Conservation (phyloP, 805 yeast species). For the Saccharomyces jurei region DNA sequence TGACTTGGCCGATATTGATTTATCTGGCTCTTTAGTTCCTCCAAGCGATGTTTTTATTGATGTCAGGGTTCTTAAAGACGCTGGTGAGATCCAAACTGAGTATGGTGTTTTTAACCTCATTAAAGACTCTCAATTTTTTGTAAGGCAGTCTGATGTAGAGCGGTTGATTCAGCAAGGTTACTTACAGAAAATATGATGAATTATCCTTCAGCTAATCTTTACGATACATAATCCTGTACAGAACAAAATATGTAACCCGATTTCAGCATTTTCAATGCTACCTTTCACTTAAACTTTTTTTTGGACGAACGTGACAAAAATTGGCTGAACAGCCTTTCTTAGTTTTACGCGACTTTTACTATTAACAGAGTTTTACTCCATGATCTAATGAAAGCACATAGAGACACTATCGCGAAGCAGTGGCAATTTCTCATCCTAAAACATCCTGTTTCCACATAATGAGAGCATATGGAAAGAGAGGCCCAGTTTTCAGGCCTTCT, state of each 20-base stretch:
- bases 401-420: background rate
- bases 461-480: background rate
- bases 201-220: background rate
- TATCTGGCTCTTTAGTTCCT: slow-evolving; percentile 83
- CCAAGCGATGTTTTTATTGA: slow-evolving; percentile 89
- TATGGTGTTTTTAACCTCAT: slow-evolving; percentile 91
- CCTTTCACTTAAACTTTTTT: background rate
- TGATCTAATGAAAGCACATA: background rate
- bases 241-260: background rate
- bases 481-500: background rate
- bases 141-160: slow-evolving; percentile 89
- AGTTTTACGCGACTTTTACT: background rate
- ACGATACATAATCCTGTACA: background rate
- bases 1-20: slow-evolving; percentile 70
- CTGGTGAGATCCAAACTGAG: slow-evolving; percentile 95
- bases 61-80: slow-evolving; percentile 86
- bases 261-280: background rate
- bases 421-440: background rate
- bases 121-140: slow-evolving; percentile 90
- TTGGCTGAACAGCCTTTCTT: background rate
- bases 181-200: slow-evolving; percentile 56
- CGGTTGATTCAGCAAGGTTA: slow-evolving; percentile 90
- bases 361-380: background rate
- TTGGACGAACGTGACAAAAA: background rate
- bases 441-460: background rate